Base-by-base conservation (phyloP, 2,329 filamentous ascomycete genomes). In the Pseudocercospora ulei region DNA sequence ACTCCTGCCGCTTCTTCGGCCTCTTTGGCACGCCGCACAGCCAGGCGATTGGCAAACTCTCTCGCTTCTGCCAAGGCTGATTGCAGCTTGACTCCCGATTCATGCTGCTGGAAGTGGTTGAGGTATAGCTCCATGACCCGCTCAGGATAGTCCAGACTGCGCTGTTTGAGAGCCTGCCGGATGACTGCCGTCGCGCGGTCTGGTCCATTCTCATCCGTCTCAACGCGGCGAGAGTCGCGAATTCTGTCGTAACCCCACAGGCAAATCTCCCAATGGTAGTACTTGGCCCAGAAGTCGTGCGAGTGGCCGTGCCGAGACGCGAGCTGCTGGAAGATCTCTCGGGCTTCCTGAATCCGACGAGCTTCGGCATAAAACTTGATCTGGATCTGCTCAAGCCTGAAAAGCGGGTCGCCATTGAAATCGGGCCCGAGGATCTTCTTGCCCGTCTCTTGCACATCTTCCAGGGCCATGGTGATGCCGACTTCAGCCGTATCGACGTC, bases 281-380 rank as follows among this genome's bases (percentile, higher is more conserved):
- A 95, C 27, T 79, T 77, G 39, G 87, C 71, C 90, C 90, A 98
- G 59, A 96, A 96, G 53, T 94, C 85, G 56, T 87, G 86, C 51
- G 78, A 87, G 51, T 85, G 75, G 18, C 78, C 77, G 39, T 85
- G 76, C 11, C 72, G 68, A n/a, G 74, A 66, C 13, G 74, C 72
- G 18, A 96, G 69, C 11, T 44, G 41, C 48, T 81, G 76, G 77
- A 84, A 96, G 31, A 82, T 75, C 9, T 72, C 70, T 24, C 90
- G 76, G 2, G 88, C 90, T 40, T 79, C 79, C 12, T 84, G 75
- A 36, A 83, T 67, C 25, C 82, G 80, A 16, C 78, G 78, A 49
- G 84, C 85, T 58, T 94, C 83, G 3, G 83, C 87, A 33, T 92
- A 70, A 56, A 88, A 94, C 56, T 92, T 86, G 52, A 95, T 88